A percentile compares a stretch with the other conserved stretches of the same genome.
These are phyloP conservation scores for Mycena venus DNA, from an alignment of 768 basidiomycete genomes.

Conservation along the genomic window DNA sequence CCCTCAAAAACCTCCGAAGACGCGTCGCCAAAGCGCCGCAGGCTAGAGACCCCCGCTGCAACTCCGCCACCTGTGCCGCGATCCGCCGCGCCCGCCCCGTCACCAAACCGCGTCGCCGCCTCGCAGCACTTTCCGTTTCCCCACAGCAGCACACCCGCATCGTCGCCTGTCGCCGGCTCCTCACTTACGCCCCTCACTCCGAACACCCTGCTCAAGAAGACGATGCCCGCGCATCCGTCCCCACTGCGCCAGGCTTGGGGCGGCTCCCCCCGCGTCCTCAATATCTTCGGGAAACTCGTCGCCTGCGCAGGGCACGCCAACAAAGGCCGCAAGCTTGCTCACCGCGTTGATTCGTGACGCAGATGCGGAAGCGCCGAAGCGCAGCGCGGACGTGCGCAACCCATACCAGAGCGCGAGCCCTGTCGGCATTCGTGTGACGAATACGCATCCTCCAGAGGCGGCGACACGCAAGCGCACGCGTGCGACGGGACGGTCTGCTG, in stretches of 20 bases:
- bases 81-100: constrained; percentile 50
- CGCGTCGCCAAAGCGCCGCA: constrained; percentile 37
- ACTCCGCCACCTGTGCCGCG: constrained; percentile 42
- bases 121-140: constrained; percentile 53
- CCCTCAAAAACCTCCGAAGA: constrained; percentile 19
- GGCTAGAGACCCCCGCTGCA: constrained; percentile 36
- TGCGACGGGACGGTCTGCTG: constrained; percentile 54
- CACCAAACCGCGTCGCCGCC: constrained; percentile 44
- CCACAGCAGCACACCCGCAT: constrained; percentile 40
- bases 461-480: constrained; percentile 61
- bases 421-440: constrained; percentile 51
- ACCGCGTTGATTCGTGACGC: constrained; percentile 79
- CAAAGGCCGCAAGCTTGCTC: constrained; percentile 78
- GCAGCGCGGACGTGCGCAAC: constrained; percentile 76
- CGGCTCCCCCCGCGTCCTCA: constrained; percentile 57
- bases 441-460: constrained; percentile 55
- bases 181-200: constrained; percentile 38
- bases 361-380: constrained; percentile 63
- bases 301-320: constrained; percentile 59
- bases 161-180: constrained; percentile 41
- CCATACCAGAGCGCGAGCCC: constrained; percentile 84
- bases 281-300: constrained; percentile 47
- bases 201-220: constrained; percentile 38
- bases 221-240: constrained; percentile 76
- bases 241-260: constrained; percentile 84